Percentiles rank a stretch among this genome's conserved stretches.
Evolutionary conservation across 2,329 filamentous ascomycete species (phyloP).

Genomic region (Alternaria sp.): DNA sequence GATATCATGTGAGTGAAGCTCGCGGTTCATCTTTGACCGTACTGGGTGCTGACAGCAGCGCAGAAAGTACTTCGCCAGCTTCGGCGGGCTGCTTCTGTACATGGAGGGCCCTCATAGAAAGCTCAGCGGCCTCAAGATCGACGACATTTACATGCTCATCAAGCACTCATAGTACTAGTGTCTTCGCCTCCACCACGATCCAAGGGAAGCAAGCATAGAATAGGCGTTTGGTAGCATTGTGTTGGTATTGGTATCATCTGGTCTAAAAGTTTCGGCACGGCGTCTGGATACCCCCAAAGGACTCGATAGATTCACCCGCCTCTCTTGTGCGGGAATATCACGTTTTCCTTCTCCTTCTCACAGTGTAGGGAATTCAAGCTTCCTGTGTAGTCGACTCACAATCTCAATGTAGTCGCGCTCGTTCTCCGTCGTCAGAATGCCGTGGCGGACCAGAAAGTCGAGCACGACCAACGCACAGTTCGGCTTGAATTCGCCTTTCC

Average conservation of each 20-base stretch:
- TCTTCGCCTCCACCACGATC: background rate
- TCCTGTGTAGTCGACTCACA: conserved; percentile 74
- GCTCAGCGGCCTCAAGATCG: conserved; percentile 87
- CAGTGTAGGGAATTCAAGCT: conserved; percentile 73
- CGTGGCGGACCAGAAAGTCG: conserved; percentile 89
- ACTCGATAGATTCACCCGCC: conserved; percentile 17
- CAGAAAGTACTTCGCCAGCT: conserved; percentile 93
- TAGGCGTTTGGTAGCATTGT: conserved; percentile 37
- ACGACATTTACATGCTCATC: conserved; percentile 89
- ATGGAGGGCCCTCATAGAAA: conserved; percentile 96
- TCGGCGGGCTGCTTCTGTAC: conserved; percentile 88
- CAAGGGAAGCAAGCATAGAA: conserved; percentile 32
- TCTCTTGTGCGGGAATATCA: background rate
- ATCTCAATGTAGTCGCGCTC: conserved; percentile 83
- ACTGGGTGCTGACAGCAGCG: conserved; percentile 32
- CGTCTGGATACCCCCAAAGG: conserved; percentile 42
- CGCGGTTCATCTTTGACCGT: background rate
- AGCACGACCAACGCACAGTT: conserved; percentile 86
- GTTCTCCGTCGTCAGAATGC: conserved; percentile 77
- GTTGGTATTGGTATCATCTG: conserved; percentile 37
- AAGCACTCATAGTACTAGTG: conserved; percentile 72
- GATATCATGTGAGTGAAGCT: conserved; percentile 77
- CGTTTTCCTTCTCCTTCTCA: conserved; percentile 19
- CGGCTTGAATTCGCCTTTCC: conserved; percentile 82
- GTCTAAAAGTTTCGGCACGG: conserved; percentile 35